These are phyloP conservation scores for Lachancea fermentati DNA, from an alignment of 805 yeast genomes.

Conservation along the genomic window DNA sequence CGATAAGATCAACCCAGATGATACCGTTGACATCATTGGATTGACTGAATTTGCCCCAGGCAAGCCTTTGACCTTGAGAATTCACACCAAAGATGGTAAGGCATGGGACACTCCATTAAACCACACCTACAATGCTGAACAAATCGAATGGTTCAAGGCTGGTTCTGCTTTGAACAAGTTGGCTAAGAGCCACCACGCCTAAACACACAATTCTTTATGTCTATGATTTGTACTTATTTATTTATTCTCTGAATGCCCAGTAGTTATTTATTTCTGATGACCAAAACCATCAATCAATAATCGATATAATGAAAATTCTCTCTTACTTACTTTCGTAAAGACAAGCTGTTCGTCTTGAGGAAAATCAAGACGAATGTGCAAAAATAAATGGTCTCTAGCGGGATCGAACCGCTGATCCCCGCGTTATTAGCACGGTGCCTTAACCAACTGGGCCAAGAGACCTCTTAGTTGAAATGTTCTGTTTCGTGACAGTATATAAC, in stretches of 20 bases:
- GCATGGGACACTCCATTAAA: conserved; percentile 88
- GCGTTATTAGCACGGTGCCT: conserved; percentile 19
- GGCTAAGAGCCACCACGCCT: conserved; percentile 37
- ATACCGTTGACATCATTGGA: conserved; percentile 82
- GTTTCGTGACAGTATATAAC: too few species aligned
- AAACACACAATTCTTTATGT: neutral
- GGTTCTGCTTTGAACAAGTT: conserved; percentile 99
- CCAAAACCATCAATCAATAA: neutral
- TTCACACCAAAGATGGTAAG: conserved; percentile 63
- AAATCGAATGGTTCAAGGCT: conserved; percentile 97
- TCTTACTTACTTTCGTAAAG: too few species aligned
- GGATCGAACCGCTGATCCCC: conserved; percentile 19
- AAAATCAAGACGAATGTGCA: too few species aligned
- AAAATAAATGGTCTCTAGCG: conserved; percentile 15
- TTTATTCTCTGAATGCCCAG: neutral
- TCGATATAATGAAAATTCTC: too few species aligned
- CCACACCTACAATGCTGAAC: conserved; percentile 95
- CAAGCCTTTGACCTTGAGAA: conserved; percentile 76
- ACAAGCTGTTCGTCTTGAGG: too few species aligned
- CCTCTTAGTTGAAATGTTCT: too few species aligned
- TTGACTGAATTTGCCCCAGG: conserved; percentile 87
- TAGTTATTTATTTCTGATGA: conserved; percentile 4
- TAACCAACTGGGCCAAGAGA: conserved; percentile 18
- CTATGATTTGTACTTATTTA: conserved; percentile 1
- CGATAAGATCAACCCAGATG: conserved; percentile 89